phyloP scores from a whole-genome alignment of 129 eudicot genomes.

The carrot (Daucus carota) region DH1_v3.0 NC_030381.2:40862501-40863000 shows the following conservation, averaged over 20 bases:
- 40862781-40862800: background rate
- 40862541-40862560: slow-evolving; percentile 61
- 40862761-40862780: background rate
- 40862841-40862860: background rate
- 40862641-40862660: background rate
- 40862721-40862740: background rate
- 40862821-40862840: background rate
- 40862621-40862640: background rate
- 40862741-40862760: background rate
- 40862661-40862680: background rate
- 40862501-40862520: slow-evolving; percentile 90
- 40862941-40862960: background rate
- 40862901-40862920: background rate
- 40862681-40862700: background rate
- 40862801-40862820: background rate
- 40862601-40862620: slow-evolving; percentile 7
- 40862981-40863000: no score
- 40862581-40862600: background rate
- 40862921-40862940: background rate
- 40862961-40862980: background rate
- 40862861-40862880: background rate
- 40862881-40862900: background rate
- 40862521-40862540: slow-evolving; percentile 94
- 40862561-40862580: slow-evolving; percentile 44
- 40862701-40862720: slow-evolving; percentile 1